A percentile compares a stretch with the other conserved stretches of the same genome.
Conservation (phyloP, 495 filamentous ascomycete genomes). For the Amphirosellinia nigrospora region DNA sequence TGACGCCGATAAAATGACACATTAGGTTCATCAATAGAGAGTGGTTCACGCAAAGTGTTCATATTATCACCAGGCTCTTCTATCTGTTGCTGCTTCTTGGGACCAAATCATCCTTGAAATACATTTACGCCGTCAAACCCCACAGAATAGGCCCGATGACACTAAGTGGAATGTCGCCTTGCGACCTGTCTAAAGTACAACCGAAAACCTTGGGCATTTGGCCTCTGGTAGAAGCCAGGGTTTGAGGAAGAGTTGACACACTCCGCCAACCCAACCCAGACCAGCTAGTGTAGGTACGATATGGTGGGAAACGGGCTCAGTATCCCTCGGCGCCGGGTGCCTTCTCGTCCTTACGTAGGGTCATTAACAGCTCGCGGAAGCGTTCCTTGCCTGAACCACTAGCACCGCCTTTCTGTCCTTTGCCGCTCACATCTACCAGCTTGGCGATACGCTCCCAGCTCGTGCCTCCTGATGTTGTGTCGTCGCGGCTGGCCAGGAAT, state of each 20-base stretch:
- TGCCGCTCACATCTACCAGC: slow-evolving; percentile 93
- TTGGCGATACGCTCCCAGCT: slow-evolving; percentile 99
- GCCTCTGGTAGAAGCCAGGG: not conserved
- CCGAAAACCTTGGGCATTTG: not conserved
- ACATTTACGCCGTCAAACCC: slow-evolving; percentile 20
- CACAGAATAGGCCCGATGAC: slow-evolving; percentile 8
- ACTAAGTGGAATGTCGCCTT: not conserved
- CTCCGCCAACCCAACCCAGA: not conserved
- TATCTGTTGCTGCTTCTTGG: slow-evolving; percentile 1
- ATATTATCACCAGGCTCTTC: slow-evolving; percentile 15
- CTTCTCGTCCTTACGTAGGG: slow-evolving; percentile 90
- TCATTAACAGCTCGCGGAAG: slow-evolving; percentile 89
- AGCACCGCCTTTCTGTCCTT: slow-evolving; percentile 83
- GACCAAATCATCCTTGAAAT: slow-evolving; percentile 19
- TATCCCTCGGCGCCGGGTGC: slow-evolving; percentile 82
- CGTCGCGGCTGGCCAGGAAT: slow-evolving; percentile 85
- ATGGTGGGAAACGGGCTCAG: slow-evolving; percentile 35
- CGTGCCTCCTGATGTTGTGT: slow-evolving; percentile 91
- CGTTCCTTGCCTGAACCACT: slow-evolving; percentile 90
- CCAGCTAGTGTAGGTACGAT: slow-evolving; percentile 1
- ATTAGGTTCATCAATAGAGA: slow-evolving; percentile 35
- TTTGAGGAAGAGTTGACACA: not conserved
- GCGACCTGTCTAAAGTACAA: slow-evolving; percentile 27
- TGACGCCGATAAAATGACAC: slow-evolving; percentile 22
- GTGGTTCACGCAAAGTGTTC: slow-evolving; percentile 31